Conservation (phyloP, 441 rosid genomes). For the Erysimum cheiri region DNA sequence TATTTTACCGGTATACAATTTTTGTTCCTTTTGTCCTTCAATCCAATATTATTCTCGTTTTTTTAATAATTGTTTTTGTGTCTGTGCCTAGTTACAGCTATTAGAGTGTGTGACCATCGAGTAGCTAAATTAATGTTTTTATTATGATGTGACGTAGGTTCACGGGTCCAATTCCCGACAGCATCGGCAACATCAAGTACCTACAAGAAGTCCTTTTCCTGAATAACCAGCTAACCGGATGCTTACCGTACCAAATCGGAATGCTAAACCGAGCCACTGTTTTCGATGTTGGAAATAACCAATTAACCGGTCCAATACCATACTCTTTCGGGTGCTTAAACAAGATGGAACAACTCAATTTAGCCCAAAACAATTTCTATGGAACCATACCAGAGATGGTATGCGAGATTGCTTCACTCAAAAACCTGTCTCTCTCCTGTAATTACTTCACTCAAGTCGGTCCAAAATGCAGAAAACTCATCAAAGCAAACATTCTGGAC, state of each 20-base stretch:
- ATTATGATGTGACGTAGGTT: constrained; percentile 42
- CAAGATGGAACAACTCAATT: constrained; percentile 69
- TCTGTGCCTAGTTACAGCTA: neutral
- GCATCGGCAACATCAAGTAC: constrained; percentile 55
- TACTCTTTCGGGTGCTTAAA: constrained; percentile 64
- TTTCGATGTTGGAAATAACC: constrained; percentile 63
- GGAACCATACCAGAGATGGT: constrained; percentile 75
- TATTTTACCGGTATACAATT: no score
- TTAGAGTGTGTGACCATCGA: neutral
- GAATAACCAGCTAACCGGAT: constrained; percentile 72
- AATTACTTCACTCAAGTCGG: constrained; percentile 75
- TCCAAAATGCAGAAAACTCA: constrained; percentile 62
- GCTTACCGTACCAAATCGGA: constrained; percentile 83
- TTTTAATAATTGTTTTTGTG: neutral
- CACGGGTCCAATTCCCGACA: constrained; percentile 66
- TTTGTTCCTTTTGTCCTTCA: no score
- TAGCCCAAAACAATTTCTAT: constrained; percentile 63
- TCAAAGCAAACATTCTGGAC: constrained; percentile 58
- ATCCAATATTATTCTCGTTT: no score
- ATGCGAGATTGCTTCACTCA: constrained; percentile 61
- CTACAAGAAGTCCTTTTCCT: constrained; percentile 70
- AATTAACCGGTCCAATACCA: constrained; percentile 68
- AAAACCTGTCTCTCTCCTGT: constrained; percentile 60
- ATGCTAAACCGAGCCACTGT: constrained; percentile 59
- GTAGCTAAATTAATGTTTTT: neutral